phyloP scores from a whole-genome alignment of 176 grass and related monocot genomes.

The Oryza coarctata region DNA sequence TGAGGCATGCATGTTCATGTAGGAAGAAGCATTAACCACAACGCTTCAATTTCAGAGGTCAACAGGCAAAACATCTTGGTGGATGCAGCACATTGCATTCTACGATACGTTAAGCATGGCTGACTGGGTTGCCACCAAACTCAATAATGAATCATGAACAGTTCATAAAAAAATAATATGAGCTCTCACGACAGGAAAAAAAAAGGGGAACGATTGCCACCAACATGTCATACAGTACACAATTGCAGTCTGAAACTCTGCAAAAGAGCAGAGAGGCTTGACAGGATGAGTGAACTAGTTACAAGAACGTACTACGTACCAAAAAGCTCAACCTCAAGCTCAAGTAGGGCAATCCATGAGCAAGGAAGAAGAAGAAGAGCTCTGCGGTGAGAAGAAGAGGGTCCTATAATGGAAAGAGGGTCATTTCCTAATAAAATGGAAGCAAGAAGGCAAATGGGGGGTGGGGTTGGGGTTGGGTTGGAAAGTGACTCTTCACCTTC shows the following conservation, averaged over 20 bases:
- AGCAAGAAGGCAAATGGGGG: slow-evolving; percentile 49
- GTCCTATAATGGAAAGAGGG: slow-evolving; percentile 60
- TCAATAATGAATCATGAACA: background rate
- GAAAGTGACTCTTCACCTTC: background rate
- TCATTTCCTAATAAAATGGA: slow-evolving; percentile 84
- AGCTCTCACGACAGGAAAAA: too few species aligned
- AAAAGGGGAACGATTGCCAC: too few species aligned
- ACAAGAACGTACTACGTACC: too few species aligned
- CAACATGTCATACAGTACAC: too few species aligned
- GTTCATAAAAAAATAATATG: background rate
- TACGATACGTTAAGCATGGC: background rate
- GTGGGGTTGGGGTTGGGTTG: too few species aligned
- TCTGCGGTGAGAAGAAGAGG: background rate
- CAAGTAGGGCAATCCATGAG: background rate
- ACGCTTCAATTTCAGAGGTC: background rate
- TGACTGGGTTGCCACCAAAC: background rate
- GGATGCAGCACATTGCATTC: background rate
- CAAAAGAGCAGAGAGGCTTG: background rate
- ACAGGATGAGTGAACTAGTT: background rate
- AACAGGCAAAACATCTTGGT: background rate
- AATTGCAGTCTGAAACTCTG: too few species aligned
- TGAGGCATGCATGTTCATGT: background rate
- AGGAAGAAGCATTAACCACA: background rate
- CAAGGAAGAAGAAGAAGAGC: background rate
- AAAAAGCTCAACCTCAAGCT: too few species aligned